Percentiles rank a stretch among this genome's conserved stretches.
Evolutionary conservation across 2,329 filamentous ascomycete genomes (phyloP).

Genomic region (Xylariaceae sp.): DNA sequence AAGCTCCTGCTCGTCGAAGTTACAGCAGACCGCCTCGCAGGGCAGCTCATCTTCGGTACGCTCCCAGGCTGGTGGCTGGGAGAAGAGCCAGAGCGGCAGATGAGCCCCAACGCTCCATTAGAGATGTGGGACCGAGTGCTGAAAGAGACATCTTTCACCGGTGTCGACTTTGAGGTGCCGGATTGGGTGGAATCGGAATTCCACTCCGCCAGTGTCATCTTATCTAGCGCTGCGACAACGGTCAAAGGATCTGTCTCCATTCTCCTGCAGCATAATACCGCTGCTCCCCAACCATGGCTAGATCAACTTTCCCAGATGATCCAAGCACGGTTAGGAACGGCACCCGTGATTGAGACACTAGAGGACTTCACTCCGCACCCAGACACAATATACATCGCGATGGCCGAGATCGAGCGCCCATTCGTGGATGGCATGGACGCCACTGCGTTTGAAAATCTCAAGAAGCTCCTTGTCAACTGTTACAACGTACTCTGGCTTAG

Average conservation of each 20-base stretch:
- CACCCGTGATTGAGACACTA: too few species aligned
- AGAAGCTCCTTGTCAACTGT: slow-evolving; percentile 12
- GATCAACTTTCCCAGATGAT: too few species aligned
- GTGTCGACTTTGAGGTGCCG: slow-evolving; percentile 16
- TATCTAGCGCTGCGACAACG: not conserved
- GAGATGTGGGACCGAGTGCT: slow-evolving; percentile 18
- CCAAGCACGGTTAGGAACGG: too few species aligned
- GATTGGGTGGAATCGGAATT: slow-evolving; percentile 13
- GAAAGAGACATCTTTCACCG: slow-evolving; percentile 7
- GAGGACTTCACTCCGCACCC: too few species aligned
- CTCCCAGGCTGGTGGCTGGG: slow-evolving; percentile 23
- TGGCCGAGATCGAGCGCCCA: slow-evolving; percentile 20
- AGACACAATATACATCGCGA: slow-evolving; percentile 20
- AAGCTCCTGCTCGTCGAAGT: slow-evolving; percentile 17
- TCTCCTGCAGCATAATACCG: too few species aligned
- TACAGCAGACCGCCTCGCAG: slow-evolving; percentile 6
- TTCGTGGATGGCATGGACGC: slow-evolving; percentile 24
- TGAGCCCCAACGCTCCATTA: not conserved
- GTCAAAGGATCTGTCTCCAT: too few species aligned
- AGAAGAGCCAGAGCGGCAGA: slow-evolving; percentile 11
- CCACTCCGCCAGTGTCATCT: slow-evolving; percentile 2
- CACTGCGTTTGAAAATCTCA: slow-evolving; percentile 16
- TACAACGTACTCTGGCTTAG: not conserved
- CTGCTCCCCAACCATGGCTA: too few species aligned
- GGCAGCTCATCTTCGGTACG: slow-evolving; percentile 16